Evolutionary conservation across 768 basidiomycete species (phyloP).

Genomic region (Amylocystis lapponica): DNA sequence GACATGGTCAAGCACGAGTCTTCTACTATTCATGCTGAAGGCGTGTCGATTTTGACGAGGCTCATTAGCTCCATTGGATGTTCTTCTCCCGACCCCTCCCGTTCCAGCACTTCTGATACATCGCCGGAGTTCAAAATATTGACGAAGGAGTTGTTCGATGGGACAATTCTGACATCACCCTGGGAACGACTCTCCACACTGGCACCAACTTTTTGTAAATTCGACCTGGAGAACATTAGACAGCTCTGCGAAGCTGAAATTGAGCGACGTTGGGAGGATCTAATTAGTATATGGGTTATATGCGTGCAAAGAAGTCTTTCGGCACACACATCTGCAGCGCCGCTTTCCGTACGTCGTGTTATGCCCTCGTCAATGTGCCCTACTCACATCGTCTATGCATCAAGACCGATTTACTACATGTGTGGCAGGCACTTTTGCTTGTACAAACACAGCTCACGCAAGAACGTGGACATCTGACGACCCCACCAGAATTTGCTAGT

Average conservation of each 20-base stretch:
- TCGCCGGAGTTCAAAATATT: conserved; percentile 4
- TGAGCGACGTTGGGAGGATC: conserved; percentile 29
- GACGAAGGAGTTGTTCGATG: conserved; percentile 36
- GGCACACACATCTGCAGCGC: conserved; percentile 1
- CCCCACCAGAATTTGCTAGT: conserved; percentile 29
- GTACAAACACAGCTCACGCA: conserved; percentile 40
- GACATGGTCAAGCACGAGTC: conserved; percentile 30
- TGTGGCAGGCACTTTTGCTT: conserved; percentile 57
- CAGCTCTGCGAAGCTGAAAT: conserved; percentile 36
- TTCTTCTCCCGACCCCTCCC: not conserved
- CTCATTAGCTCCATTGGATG: conserved; percentile 30
- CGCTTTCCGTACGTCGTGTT: conserved; percentile 1
- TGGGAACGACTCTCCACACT: conserved; percentile 20
- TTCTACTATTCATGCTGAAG: conserved; percentile 19
- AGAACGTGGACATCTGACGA: conserved; percentile 29
- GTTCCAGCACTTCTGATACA: too few relatives aligned
- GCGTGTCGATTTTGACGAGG: conserved; percentile 32
- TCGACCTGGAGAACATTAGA: conserved; percentile 23
- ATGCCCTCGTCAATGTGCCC: not conserved
- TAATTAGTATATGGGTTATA: conserved; percentile 29
- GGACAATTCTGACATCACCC: conserved; percentile 30
- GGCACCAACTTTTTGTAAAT: conserved; percentile 22
- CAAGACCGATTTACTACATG: conserved; percentile 31
- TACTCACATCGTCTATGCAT: conserved; percentile 23
- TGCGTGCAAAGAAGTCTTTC: conserved; percentile 7